phyloP scores from a whole-genome alignment of 2,329 filamentous ascomycete species.

The Xylariomycetidae sp. region DNA sequence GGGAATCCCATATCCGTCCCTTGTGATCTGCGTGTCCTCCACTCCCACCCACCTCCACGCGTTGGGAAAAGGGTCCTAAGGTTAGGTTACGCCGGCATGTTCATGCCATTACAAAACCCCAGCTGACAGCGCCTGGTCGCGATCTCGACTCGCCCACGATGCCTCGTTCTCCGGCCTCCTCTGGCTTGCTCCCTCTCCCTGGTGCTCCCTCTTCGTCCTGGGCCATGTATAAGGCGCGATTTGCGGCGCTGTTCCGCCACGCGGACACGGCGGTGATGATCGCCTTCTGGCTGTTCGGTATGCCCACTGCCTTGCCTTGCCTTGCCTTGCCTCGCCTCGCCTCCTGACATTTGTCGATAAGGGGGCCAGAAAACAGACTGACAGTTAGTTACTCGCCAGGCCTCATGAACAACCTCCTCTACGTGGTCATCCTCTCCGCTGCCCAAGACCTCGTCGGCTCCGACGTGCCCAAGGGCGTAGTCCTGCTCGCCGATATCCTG shows the following conservation, averaged over 20 bases:
- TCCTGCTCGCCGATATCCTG: slow-evolving; percentile 87
- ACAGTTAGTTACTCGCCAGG: slow-evolving; percentile 42
- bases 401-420: slow-evolving; percentile 94
- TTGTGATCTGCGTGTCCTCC: too few species aligned
- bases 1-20: too few species aligned
- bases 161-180: slow-evolving; percentile 19
- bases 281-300: slow-evolving; percentile 95
- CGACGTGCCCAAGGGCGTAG: slow-evolving; percentile 78
- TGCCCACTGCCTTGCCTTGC: slow-evolving; percentile 9
- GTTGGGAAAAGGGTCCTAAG: too few species aligned
- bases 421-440: slow-evolving; percentile 92
- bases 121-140: not conserved
- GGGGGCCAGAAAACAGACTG: too few species aligned
- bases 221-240: slow-evolving; percentile 63
- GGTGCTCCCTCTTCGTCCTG: slow-evolving; percentile 60
- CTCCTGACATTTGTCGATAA: too few species aligned
- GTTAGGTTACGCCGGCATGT: too few species aligned
- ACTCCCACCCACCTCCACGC: too few species aligned
- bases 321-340: not conserved
- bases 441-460: slow-evolving; percentile 93
- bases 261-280: slow-evolving; percentile 65
- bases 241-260: slow-evolving; percentile 58
- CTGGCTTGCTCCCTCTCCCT: slow-evolving; percentile 47
- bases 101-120: too few species aligned
- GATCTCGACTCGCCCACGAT: slow-evolving; percentile 9